phyloP scores from a whole-genome alignment of 345 rosid genomes.

The Barbarea vulgaris region DNA sequence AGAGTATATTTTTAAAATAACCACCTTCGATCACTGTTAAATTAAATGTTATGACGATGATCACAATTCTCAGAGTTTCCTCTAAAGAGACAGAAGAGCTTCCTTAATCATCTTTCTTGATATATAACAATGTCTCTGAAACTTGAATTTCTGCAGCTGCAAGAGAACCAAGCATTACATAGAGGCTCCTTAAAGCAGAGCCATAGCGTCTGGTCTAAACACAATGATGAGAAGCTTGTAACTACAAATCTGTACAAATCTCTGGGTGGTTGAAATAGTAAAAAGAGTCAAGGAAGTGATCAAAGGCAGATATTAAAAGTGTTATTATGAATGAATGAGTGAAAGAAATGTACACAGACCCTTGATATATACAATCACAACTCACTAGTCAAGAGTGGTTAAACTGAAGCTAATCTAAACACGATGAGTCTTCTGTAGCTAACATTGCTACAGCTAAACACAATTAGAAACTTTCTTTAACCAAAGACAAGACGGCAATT shows the following conservation, averaged over 20 bases:
- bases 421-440: not conserved
- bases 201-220: not conserved
- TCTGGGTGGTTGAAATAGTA: not conserved
- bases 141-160: not conserved
- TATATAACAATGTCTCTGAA: not conserved
- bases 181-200: not conserved
- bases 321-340: not conserved
- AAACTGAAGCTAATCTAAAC: not conserved
- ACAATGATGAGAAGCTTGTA: not conserved
- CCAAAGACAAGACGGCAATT: not conserved
- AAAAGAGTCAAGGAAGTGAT: not conserved
- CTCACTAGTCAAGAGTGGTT: not conserved
- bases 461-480: not conserved
- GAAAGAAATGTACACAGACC: not conserved
- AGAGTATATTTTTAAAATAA: not conserved
- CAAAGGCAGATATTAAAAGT: not conserved
- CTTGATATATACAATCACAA: too few species aligned
- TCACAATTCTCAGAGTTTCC: not conserved
- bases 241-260: not conserved
- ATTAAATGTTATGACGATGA: too few species aligned
- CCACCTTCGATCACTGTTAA: not conserved
- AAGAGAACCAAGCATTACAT: not conserved
- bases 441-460: not conserved
- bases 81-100: not conserved
- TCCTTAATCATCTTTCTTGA: not conserved